Evolutionary conservation across 805 yeast species (phyloP), one percentile per base, ranked within the genome.

Genomic region (Zygosaccharomyces siamensis): DNA sequence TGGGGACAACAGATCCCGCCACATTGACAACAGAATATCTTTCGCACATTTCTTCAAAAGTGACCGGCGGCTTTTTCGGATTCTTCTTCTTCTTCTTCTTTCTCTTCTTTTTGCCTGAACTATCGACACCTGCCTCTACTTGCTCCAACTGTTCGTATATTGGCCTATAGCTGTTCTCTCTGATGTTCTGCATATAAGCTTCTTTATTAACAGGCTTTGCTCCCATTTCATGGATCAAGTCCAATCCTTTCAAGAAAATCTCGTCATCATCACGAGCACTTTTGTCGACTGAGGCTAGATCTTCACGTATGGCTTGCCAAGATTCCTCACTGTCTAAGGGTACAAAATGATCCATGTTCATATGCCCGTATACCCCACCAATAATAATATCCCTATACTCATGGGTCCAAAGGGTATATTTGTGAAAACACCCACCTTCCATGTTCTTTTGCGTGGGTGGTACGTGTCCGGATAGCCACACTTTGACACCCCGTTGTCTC

Each of bases 391-490:
- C 96, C 55, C 95, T 73, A 62, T 84, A 88, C 62, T 87, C 96
- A 59, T 86, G 80, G 31, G 81, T 68, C 95, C 95, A 88, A n/a
- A 81, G 74, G 21, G 85, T 77, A 66, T 81, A 84, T 64, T 87
- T 87, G 43, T 88, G 72, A 55, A 78, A 81, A 61, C 96, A 88
- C 38, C 83, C 73, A 16, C 75, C 71, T 58, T 88, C 95, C 52
- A 77, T 80, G 63, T 88, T 88, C 64, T 87, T 87, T 23, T 81
- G 81, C 41, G 83, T 78, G 4, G 96, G 95, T 3, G 96, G 96
- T 12, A 89, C 95, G 70, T 88, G 96, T 4, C 96, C 95, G 38
- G 84, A 73, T 20, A 88, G 68, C 95, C 95, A 89, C 14, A 85
- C 95, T 68, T 88, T 88, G 80, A 88, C 83, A 14, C 79, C 77